Evolutionary conservation across 2,329 filamentous ascomycete species (phyloP).

Genomic region (Trichoderma sp.): DNA sequence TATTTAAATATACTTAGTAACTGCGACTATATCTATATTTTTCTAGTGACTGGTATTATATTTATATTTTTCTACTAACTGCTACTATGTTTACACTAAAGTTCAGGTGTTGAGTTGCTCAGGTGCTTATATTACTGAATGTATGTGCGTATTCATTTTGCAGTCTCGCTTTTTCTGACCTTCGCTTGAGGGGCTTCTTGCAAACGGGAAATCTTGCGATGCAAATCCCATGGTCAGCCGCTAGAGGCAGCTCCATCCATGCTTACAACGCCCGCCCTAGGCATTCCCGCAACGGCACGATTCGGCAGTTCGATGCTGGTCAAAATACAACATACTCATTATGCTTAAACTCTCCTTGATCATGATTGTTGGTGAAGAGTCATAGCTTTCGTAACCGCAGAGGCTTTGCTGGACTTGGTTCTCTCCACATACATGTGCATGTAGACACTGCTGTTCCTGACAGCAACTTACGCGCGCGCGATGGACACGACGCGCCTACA

Average conservation of each 20-base stretch:
- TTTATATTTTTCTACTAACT: too few relatives aligned
- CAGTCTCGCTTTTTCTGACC: too few relatives aligned
- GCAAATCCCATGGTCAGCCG: background rate
- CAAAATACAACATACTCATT: background rate
- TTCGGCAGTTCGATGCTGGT: background rate
- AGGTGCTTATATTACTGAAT: too few relatives aligned
- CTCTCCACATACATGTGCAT: background rate
- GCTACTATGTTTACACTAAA: too few relatives aligned
- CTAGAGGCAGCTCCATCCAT: background rate
- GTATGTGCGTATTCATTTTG: too few relatives aligned
- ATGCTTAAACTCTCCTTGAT: background rate
- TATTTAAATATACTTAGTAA: too few relatives aligned
- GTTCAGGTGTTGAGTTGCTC: too few relatives aligned
- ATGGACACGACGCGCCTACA: background rate
- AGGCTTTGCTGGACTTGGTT: background rate
- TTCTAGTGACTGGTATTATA: too few relatives aligned
- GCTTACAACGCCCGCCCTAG: background rate
- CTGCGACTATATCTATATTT: too few relatives aligned
- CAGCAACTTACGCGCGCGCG: background rate
- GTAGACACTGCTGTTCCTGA: background rate
- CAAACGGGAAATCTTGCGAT: background rate
- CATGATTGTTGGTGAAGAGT: background rate
- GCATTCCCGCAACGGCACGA: background rate
- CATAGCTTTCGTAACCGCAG: background rate
- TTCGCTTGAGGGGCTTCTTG: too few relatives aligned